Conservation (phyloP, 1,139 yeast species). For the Hansenula sp. region DNA sequence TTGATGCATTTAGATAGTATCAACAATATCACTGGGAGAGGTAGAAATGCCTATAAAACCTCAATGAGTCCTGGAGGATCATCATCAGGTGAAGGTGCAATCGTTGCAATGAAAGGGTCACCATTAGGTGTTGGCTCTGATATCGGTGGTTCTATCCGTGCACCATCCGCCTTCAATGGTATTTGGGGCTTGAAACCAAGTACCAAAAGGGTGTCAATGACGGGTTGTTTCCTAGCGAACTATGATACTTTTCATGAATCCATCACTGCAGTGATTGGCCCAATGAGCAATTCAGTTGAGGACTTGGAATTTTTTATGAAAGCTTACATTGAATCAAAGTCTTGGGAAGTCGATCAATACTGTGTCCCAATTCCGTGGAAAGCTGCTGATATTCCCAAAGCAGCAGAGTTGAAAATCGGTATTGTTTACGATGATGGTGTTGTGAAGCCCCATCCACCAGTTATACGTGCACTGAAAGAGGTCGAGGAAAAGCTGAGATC, state of each 20-base stretch:
- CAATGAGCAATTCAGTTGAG: constrained; percentile 56
- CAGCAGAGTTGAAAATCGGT: constrained; percentile 39
- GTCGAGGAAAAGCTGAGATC: constrained; percentile 35
- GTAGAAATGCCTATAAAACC: constrained; percentile 51
- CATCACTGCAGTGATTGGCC: constrained; percentile 55
- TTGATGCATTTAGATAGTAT: constrained; percentile 53
- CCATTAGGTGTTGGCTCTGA: constrained; percentile 71
- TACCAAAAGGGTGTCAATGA: constrained; percentile 50
- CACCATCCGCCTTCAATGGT: constrained; percentile 73
- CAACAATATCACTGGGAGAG: constrained; percentile 46
- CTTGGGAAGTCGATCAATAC: constrained; percentile 55
- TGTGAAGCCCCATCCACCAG: constrained; percentile 57
- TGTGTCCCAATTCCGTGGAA: constrained; percentile 58
- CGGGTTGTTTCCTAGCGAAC: constrained; percentile 51
- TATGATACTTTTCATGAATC: constrained; percentile 26
- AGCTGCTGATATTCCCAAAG: constrained; percentile 39
- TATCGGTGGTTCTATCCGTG: constrained; percentile 76
- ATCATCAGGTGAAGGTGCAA: constrained; percentile 75
- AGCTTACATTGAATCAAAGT: constrained; percentile 49
- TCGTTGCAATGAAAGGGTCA: constrained; percentile 62
- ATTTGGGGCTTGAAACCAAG: constrained; percentile 68
- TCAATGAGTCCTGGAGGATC: constrained; percentile 63
- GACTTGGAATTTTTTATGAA: constrained; percentile 66
- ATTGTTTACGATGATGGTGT: constrained; percentile 42
- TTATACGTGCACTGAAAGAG: constrained; percentile 40